Evolutionary conservation across 1,284 basidiomycete genomes (phyloP).

Genomic region (Sutorius eximius): DNA sequence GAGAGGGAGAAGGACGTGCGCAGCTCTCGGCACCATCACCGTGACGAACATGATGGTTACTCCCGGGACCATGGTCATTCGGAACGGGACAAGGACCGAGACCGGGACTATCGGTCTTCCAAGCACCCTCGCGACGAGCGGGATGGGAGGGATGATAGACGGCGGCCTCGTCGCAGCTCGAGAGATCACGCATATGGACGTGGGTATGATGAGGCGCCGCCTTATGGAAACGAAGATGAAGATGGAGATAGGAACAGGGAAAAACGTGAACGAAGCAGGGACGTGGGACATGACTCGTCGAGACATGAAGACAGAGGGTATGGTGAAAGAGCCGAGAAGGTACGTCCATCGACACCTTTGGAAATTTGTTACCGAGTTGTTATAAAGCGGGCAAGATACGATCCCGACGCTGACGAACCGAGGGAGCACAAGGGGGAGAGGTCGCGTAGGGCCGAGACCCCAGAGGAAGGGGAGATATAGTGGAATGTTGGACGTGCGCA

Average conservation of each 20-base stretch:
- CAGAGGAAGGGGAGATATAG: slow-evolving; percentile 82
- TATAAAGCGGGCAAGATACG: slow-evolving; percentile 54
- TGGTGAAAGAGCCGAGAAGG: slow-evolving; percentile 67
- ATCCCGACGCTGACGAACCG: slow-evolving; percentile 42
- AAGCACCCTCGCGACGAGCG: slow-evolving; percentile 48
- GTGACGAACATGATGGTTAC: slow-evolving; percentile 41
- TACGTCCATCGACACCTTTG: slow-evolving; percentile 31
- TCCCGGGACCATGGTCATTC: slow-evolving; percentile 35
- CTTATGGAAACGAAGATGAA: slow-evolving; percentile 41
- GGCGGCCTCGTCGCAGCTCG: slow-evolving; percentile 36
- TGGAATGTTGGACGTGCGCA: slow-evolving; percentile 10
- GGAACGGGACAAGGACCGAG: slow-evolving; percentile 46
- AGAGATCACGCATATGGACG: slow-evolving; percentile 35
- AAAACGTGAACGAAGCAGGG: slow-evolving; percentile 55
- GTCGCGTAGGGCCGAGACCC: slow-evolving; percentile 55
- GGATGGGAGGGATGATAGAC: slow-evolving; percentile 48
- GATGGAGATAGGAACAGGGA: slow-evolving; percentile 31
- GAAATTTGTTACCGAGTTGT: slow-evolving; percentile 6
- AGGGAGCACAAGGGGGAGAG: slow-evolving; percentile 42
- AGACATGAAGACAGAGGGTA: slow-evolving; percentile 40
- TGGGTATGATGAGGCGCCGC: slow-evolving; percentile 41
- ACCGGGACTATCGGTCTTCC: slow-evolving; percentile 44
- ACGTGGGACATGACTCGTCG: slow-evolving; percentile 39
- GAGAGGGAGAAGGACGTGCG: slow-evolving; percentile 40
- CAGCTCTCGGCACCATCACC: slow-evolving; percentile 34